Base-by-base conservation (phyloP, 2,329 filamentous ascomycete species). In the Cladosporium sp. region DNA sequence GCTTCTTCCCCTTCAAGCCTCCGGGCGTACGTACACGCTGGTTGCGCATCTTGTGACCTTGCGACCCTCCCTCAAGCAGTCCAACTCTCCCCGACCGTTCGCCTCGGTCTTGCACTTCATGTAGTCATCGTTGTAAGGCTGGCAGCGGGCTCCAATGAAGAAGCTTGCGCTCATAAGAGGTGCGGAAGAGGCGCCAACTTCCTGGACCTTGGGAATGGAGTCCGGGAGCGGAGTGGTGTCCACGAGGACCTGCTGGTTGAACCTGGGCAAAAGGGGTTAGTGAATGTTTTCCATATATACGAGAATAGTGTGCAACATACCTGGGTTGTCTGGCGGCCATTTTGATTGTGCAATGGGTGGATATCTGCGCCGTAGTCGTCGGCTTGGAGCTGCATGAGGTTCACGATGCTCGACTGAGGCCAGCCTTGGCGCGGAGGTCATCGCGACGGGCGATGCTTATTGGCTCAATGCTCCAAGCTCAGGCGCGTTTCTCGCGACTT, bases 21-120 rank as follows among this genome's bases (percentile, higher is more conserved):
- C 29, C 52, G 49, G 66, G 50, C 67, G 46, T 61, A 90, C 91
- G 75, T 90, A 97, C 92, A 99, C 95, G 81, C 92, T 96, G 73
- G 91, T 89, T 67, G 95, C 95, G 84, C 95, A 99, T 82, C 95
- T 88, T 73, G 95, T 99, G 68, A 99, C 95, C 80, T 95, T 91
- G 79, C 95, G 88, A 65, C 95, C 95, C 83, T 99, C 95, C 85
- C 92, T 94, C 86, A 99, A 83, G 82, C 95, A 99, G 72, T 97
- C 92, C 69, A 96, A 80, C 84, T 99, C 95, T 79, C 93, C 95
- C 80, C 87, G 88, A 74, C 95, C 95, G 69, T 91, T 90, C 75
- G 92, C 89, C 82, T 97, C 93, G 72, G 88, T 91, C 89, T 99
- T 99, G 90, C 95, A 99, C 84, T 96, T 91, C 94, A 99, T 99